Conservation (phyloP, 352 stramenopile genomes). For the Phytophthora rubi region DNA sequence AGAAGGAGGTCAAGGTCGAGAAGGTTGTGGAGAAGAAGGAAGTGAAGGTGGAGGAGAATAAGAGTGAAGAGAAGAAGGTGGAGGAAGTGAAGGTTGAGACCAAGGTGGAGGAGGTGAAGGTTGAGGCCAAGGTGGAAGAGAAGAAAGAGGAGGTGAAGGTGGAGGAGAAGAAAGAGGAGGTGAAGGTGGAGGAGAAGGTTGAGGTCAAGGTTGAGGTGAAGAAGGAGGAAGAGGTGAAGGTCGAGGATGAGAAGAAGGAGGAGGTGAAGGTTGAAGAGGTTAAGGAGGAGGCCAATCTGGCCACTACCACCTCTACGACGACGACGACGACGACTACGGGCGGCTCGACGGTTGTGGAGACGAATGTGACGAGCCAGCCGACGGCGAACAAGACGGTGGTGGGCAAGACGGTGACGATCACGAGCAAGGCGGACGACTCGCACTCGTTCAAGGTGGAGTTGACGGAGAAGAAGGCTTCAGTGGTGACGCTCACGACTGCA, state of each 20-base stretch:
- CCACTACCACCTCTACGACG: conserved; percentile 14
- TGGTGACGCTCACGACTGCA: conserved; percentile 27
- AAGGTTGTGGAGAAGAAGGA: conserved; percentile 11
- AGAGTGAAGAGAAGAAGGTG: conserved; percentile 14
- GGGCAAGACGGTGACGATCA: conserved; percentile 44
- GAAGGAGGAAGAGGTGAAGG: conserved; percentile 15
- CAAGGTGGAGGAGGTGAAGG: background rate
- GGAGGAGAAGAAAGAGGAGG: conserved; percentile 13
- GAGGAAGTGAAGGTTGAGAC: conserved; percentile 17
- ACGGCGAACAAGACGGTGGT: conserved; percentile 41
- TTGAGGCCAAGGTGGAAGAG: background rate
- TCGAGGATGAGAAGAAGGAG: conserved; percentile 8
- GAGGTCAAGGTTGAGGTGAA: conserved; percentile 5
- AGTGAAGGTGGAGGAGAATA: conserved; percentile 7
- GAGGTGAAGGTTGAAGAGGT: conserved; percentile 6
- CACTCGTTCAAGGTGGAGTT: conserved; percentile 46
- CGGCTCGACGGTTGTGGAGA: conserved; percentile 37
- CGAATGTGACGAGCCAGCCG: conserved; percentile 38
- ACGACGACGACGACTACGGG: conserved; percentile 27
- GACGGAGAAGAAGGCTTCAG: conserved; percentile 40
- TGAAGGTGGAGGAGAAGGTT: conserved; percentile 5
- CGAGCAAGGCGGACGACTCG: conserved; percentile 31
- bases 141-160: background rate
- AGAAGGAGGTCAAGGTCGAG: conserved; percentile 14
- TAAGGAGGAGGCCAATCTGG: background rate